Base-by-base conservation (phyloP, 2,329 filamentous ascomycete genomes). In the Paecilomyces variotii region DNA sequence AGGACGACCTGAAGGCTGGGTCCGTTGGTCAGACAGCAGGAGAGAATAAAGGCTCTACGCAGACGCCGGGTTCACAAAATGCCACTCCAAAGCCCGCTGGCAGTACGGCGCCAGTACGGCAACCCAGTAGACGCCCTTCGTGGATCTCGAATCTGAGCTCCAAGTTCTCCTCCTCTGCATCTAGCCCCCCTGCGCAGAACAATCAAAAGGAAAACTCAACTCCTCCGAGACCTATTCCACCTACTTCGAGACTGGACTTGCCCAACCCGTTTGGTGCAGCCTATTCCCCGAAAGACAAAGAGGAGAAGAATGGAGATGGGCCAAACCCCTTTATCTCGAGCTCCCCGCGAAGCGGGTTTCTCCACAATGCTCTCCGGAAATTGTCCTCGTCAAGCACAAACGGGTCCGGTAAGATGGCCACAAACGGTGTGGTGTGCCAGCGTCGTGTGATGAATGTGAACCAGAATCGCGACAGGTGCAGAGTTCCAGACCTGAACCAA, bases 71-170 rank as follows among this genome's bases (percentile, higher is more conserved):
- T 11, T 14, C 65, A 14, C 67, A 65, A 51, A 71, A 67, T 59
- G 70, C 64, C 25, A 60, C 65, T 3, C 67, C 67, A 6, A 71
- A 68, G 66, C 56, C 74, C 19, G 74, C 79, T 24, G 56, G 30
- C 7, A 32, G 30, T 32, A 32, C 30, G 30, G 7, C 57, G 7
- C 59, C 53, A 19, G 19, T 19, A 4, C 60, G 58, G 26, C 62
- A 69, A 5, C 63, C 65, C 5, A 80, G 84, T 56, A 83, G 91
- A 63, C 78, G 85, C 57, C 87, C 86, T 62, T 96, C 92, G 12
- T 99, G 94, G 94, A 92, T 97, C 68, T 90, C 90, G 58, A 96
- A 86, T 69, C 85, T 97, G 64, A 95, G 91, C 63, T 93, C 90
- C 64, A 97, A 96, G 72, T 96, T 97, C 77, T 91, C 89, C 2